Base-by-base conservation (phyloP, 345 rosid genomes). In the Eucalyptus shirleyi region DNA sequence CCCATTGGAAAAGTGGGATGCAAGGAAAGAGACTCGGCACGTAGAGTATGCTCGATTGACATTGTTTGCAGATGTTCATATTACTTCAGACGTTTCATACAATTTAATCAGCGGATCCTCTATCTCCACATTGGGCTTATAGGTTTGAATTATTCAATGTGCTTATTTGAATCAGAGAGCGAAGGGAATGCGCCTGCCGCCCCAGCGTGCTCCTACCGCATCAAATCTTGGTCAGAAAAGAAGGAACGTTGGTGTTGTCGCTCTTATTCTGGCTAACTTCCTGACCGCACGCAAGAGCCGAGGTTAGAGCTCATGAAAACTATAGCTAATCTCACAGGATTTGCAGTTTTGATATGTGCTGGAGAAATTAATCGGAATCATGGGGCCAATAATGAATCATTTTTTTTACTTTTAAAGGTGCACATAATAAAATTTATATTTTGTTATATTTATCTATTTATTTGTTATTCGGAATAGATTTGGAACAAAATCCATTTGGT, bases 1-100 rank as follows among this genome's bases (percentile, higher is more conserved):
- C 28, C 0, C 28, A 1, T 2, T 1, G 28, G 45, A 10, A 1
- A 72, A 72, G 45, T 19, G 0, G 13, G 23, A 72, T 18, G 82
- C 82, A 1, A 0, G 40, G 0, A 34, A 67, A 67, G 23, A 67
- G 80, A 32, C 23, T 32, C 1, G 1, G 23, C 1, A 67, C 23
- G 42, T 1, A 34, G 80, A 67, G 5, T 23, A 56, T 67, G 42
- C 82, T 72, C 26, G 26, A 19, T 0, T 3, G 45, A 72, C 82
- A 34, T 37, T 72, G 26, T 34, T 72, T 34, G 82, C 82, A 34
- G 45, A 34, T 72, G 82, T 10, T 37, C 82, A 34, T 37, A 34
- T 4, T 6, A 11, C 47, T 72, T 37, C 2, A 19, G 82, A 72
- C 1, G 28, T 1, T 3, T 72, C 45, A 5, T 37, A 37, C 26